Evolutionary conservation across 2,329 filamentous ascomycete genomes (phyloP), one percentile per base, ranked within the genome.

Genomic region (Pestalotiopsis sp.): DNA sequence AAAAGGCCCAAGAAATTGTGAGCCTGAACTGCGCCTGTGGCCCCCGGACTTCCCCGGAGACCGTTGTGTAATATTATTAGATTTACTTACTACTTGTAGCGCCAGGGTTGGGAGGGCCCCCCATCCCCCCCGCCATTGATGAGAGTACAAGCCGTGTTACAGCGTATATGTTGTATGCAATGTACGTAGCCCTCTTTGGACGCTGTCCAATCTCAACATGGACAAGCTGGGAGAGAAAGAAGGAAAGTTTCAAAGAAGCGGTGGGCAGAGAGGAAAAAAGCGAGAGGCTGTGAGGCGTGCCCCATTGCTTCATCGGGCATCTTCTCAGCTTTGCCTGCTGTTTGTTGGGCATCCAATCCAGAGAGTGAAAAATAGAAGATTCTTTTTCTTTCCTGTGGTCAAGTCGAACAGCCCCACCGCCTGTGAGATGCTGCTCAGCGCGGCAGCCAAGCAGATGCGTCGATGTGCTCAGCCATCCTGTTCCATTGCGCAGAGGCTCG

Each of bases 41-140:
- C 22, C 62, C 48, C 62, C 62, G 62, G 62, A 65, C 62, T 65
- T 65, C 62, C 62, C 62, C 62, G 62, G 59, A 22, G 39, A 35
- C 30, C 26, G 40, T 39, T 40, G 35, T 48, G 62, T 65, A n/a
- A 56, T 38, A 22, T 35, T 17, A 61, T 39, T 11, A 35, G 17
- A 52, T 35, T 35, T 35, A 35, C 30, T 35, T 35, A 35, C 30
- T 35, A 35, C 30, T 35, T 35, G 17, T 52, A 20, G 44, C 44
- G 17, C 4, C 14, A 9, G 44, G 17, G 17, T 3, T n/a, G 6
- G 44, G 44, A 52, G 20, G 44, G 44, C 14, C 17, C 17, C 17
- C 6, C 14, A 40, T 11, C 44, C 44, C 44, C 30, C 30, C 30
- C 30, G 30, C 30, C 30, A 35, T 35, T 35, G 30, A 58, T 58